A percentile compares a stretch with the other conserved stretches of the same genome.
phyloP scores from a whole-genome alignment of 2,329 filamentous ascomycete genomes.

The Exutisphaerella laricina region DNA sequence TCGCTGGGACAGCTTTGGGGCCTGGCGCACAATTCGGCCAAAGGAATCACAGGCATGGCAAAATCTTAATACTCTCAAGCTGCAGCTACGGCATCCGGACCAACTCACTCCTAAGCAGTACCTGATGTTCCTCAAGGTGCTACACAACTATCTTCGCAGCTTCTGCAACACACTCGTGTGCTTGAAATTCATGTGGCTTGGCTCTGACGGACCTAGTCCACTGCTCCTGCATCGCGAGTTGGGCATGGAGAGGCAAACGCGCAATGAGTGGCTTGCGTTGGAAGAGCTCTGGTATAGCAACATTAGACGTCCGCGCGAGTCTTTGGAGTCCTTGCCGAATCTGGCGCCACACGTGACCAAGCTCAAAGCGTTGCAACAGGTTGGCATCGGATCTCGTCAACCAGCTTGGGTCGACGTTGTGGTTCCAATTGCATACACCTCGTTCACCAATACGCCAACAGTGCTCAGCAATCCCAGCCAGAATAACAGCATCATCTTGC shows the following conservation, averaged over 20 bases:
- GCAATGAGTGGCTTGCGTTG: constrained; percentile 21
- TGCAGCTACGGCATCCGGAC: constrained; percentile 26
- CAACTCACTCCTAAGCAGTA: constrained; percentile 22
- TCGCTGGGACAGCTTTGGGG: constrained; percentile 29
- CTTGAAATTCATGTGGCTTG: constrained; percentile 31
- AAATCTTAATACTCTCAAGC: constrained; percentile 24
- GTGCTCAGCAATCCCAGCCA: too few species aligned
- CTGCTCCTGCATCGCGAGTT: constrained; percentile 23
- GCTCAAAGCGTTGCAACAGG: constrained; percentile 15
- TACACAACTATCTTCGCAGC: constrained; percentile 30
- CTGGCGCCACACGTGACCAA: constrained; percentile 10
- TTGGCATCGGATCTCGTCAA: neutral
- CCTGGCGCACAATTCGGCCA: constrained; percentile 16
- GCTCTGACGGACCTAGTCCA: constrained; percentile 28
- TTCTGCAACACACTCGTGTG: constrained; percentile 26
- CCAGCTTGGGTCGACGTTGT: neutral
- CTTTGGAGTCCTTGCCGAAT: constrained; percentile 5
- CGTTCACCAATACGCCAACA: too few species aligned
- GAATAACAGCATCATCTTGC: too few species aligned
- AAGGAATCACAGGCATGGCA: constrained; percentile 22
- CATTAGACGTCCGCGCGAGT: constrained; percentile 15
- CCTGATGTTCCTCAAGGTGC: constrained; percentile 26
- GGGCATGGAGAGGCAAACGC: constrained; percentile 12
- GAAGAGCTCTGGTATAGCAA: constrained; percentile 26
- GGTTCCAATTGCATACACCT: neutral